Evolutionary conservation across 1,284 basidiomycete species (phyloP).

Genomic region (Cryptococcus sp.): DNA sequence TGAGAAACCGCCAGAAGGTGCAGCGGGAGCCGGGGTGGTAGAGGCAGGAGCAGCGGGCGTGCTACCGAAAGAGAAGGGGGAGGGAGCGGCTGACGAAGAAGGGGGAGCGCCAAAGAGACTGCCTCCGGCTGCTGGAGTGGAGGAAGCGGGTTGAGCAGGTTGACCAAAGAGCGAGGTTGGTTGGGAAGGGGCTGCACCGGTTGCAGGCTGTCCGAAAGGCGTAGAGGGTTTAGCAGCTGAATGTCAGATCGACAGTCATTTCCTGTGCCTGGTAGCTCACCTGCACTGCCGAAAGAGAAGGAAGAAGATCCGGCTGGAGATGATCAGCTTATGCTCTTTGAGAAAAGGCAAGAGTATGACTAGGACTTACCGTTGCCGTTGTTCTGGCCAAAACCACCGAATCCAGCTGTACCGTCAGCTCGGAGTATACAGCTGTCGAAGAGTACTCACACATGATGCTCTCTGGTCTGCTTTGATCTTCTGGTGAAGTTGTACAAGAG

Average conservation of each 20-base stretch:
- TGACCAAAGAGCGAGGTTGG: slow-evolving; percentile 21
- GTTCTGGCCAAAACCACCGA: slow-evolving; percentile 34
- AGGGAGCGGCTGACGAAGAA: not conserved
- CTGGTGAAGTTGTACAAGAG: too few species aligned
- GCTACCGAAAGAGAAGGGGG: slow-evolving; percentile 7
- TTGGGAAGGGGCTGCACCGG: not conserved
- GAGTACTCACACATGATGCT: slow-evolving; percentile 23
- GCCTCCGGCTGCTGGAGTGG: not conserved
- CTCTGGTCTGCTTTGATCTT: too few species aligned
- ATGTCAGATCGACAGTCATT: too few species aligned
- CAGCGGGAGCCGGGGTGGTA: slow-evolving; percentile 1
- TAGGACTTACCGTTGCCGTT: slow-evolving; percentile 9
- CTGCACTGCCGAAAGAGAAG: not conserved
- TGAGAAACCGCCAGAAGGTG: slow-evolving; percentile 13
- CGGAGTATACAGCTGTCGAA: too few species aligned
- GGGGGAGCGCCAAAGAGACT: slow-evolving; percentile 3
- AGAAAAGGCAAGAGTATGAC: not conserved
- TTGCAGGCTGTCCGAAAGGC: not conserved
- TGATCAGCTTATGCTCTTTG: not conserved
- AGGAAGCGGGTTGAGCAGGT: slow-evolving; percentile 9
- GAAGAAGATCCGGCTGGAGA: not conserved
- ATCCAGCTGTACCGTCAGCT: slow-evolving; percentile 20
- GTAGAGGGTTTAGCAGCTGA: not conserved
- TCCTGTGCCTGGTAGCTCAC: not conserved
- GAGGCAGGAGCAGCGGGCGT: not conserved